phyloP scores from a whole-genome alignment of 2,329 filamentous ascomycete species.

The Aureobasidium namibiae region DNA sequence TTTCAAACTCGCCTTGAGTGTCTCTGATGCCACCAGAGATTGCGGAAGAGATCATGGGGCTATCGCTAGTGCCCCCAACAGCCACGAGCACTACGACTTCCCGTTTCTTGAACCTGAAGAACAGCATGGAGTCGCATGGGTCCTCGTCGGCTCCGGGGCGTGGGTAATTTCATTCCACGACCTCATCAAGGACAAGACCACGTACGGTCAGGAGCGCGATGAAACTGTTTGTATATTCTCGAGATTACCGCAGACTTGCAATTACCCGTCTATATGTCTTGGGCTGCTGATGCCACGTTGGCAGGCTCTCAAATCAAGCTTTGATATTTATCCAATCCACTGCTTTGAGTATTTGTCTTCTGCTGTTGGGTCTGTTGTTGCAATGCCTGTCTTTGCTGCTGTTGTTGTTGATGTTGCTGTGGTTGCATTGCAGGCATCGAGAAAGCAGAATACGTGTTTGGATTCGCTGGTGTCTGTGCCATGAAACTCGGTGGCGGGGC shows the following conservation, averaged over 20 bases:
- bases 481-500: constrained; percentile 43
- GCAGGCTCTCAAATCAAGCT: constrained; percentile 37
- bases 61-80: too few relatives aligned
- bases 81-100: too few relatives aligned
- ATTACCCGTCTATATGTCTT: neutral
- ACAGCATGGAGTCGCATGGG: too few relatives aligned
- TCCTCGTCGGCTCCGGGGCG: too few relatives aligned
- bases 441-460: constrained; percentile 25
- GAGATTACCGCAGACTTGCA: neutral
- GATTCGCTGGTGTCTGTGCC: constrained; percentile 30
- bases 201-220: neutral
- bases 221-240: neutral
- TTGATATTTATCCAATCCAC: constrained; percentile 58
- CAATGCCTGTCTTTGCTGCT: neutral
- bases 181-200: too few relatives aligned
- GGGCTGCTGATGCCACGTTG: neutral
- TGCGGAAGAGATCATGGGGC: too few relatives aligned
- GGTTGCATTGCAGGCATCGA: constrained; percentile 9
- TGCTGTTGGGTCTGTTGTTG: constrained; percentile 14
- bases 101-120: too few relatives aligned
- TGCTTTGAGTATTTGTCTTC: constrained; percentile 12
- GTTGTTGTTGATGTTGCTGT: too few relatives aligned
- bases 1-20: too few relatives aligned
- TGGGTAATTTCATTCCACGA: too few relatives aligned
- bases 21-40: too few relatives aligned